Evolutionary conservation across 768 basidiomycete species (phyloP).

Genomic region (Dioszegia hungarica): DNA sequence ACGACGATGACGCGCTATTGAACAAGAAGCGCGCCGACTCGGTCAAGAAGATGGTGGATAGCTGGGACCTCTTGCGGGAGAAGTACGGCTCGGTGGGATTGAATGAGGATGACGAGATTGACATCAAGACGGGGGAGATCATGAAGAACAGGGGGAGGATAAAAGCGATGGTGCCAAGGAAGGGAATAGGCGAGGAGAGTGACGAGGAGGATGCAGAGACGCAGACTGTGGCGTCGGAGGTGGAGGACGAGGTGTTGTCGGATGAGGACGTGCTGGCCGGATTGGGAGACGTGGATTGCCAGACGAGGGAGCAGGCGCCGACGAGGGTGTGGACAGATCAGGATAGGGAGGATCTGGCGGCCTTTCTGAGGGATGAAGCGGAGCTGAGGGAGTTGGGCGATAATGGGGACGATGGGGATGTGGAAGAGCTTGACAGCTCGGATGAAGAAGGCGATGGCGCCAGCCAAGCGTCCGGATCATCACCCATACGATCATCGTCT

Average conservation of each 20-base stretch:
- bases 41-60: constrained; percentile 7
- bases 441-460: background rate
- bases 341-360: constrained; percentile 29
- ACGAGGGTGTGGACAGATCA: constrained; percentile 17
- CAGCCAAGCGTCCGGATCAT: background rate
- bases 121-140: constrained; percentile 25
- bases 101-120: constrained; percentile 42
- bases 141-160: constrained; percentile 27
- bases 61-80: constrained; percentile 30
- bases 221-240: background rate
- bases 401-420: constrained; percentile 3
- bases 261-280: constrained; percentile 35
- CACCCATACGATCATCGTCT: too few species aligned
- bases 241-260: constrained; percentile 6
- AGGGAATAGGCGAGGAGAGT: constrained; percentile 27
- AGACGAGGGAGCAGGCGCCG: background rate
- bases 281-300: constrained; percentile 28
- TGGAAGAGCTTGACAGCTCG: background rate
- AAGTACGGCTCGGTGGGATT: constrained; percentile 23
- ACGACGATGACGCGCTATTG: background rate
- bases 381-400: constrained; percentile 4
- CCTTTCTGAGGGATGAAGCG: constrained; percentile 24
- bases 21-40: constrained; percentile 21
- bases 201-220: constrained; percentile 17
- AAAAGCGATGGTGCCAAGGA: constrained; percentile 3